phyloP scores from a whole-genome alignment of 148 eudicot genomes.

The Rhododendron kiyosumense region DNA sequence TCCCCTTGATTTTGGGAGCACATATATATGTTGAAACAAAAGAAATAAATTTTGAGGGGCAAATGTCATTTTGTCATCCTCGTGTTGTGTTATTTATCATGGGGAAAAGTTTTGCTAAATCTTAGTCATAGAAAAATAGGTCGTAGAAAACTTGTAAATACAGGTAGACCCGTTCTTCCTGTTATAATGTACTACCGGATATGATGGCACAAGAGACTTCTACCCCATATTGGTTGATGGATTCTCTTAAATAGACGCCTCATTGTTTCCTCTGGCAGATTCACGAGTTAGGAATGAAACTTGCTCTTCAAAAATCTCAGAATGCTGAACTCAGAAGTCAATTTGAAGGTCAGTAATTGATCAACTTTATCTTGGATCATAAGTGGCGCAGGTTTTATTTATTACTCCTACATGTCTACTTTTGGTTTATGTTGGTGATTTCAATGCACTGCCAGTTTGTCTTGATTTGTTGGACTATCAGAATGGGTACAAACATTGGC shows the following conservation, averaged over 20 bases:
- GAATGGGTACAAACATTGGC: not conserved
- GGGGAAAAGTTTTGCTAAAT: not conserved
- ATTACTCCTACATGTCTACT: not conserved
- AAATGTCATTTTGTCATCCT: not conserved
- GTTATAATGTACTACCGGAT: not conserved
- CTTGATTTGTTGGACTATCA: not conserved
- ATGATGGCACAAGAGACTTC: not conserved
- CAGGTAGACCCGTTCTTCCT: not conserved
- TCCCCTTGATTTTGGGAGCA: not conserved
- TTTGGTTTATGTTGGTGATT: conserved; percentile 3
- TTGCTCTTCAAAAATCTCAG: conserved; percentile 84
- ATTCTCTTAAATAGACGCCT: not conserved
- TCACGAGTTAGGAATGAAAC: conserved; percentile 83
- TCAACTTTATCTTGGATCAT: not conserved
- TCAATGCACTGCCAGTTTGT: not conserved
- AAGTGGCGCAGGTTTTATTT: not conserved
- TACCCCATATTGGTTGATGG: not conserved
- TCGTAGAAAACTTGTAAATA: not conserved
- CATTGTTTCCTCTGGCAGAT: conserved; percentile 49
- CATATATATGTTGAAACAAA: not conserved
- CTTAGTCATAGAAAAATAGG: not conserved
- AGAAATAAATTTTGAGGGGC: not conserved
- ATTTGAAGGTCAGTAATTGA: conserved; percentile 64
- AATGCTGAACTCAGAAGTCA: conserved; percentile 82
- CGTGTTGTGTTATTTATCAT: not conserved